Base-by-base conservation (phyloP, 2,329 filamentous ascomycete genomes). In the Alternaria gaisen region DNA sequence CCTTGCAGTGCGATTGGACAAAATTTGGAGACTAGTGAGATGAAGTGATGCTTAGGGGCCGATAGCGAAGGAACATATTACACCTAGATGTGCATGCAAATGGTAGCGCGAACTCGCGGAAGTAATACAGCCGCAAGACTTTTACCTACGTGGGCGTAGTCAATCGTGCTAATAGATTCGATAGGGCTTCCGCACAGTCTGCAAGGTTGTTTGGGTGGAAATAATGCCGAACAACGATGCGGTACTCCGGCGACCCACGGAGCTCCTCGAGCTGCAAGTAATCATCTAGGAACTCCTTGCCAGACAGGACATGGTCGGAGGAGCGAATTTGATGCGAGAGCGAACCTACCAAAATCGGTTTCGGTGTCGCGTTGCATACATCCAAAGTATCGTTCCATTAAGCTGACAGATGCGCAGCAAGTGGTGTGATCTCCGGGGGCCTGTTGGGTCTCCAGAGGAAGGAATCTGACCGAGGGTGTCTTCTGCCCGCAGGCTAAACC, bases 401-500 rank as follows among this genome's bases (percentile, higher is more conserved):
- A 46, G 63, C 53, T 54, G 57, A 60, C 54, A 46, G 47, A 22
- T 65, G 64, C 62, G 60, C 60, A 38, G 30, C 28, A 50, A 34
- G 26, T 53, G 57, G 57, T 64, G n/a, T 43, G 51, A 56, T 44
- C 16, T 53, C 11, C 18, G 12, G 24, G 46, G 34, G 28, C 32
- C 26, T 41, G 26, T 26, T 57, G 14, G 18, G 28, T 24, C 20
- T 34, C 26, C 51, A 43, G 22, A 30, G 28, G 41, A 30, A 48
- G n/a, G 32, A 30, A 6, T 22, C 20, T 41, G 20, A 24, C 57
- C 43, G 26, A 41, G 34, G 24, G 63, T 42, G 59, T 48, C 53
- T 65, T 60, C 30, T 34, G 41, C 56, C 61, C 61, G 58, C 44
- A 61, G 66, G 60, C 62, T 63, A 58, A 67, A 65, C 42, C 41